phyloP scores from a whole-genome alignment of 2,329 filamentous ascomycete genomes.

The Cercospora berteroae region DNA sequence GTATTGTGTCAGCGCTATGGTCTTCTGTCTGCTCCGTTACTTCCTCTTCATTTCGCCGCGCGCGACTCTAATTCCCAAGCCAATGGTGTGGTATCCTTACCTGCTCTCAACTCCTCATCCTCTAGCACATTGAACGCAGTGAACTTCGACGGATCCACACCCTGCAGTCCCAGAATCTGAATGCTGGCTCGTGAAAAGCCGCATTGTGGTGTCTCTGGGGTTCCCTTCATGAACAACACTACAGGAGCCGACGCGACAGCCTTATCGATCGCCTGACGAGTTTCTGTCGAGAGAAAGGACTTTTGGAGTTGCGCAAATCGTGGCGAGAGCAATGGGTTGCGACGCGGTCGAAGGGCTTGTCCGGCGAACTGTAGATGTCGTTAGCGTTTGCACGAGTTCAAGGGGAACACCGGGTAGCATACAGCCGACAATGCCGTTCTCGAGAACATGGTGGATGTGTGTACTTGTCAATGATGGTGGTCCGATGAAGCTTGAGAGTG shows the following conservation, averaged over 20 bases:
- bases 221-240: slow-evolving; percentile 99
- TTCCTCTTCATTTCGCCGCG: background rate
- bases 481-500: background rate
- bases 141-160: slow-evolving; percentile 92
- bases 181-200: slow-evolving; percentile 94
- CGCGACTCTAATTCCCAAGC: background rate
- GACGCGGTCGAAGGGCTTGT: slow-evolving; percentile 45
- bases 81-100: slow-evolving; percentile 45
- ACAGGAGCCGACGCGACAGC: slow-evolving; percentile 85
- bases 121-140: slow-evolving; percentile 98
- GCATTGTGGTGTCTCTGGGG: slow-evolving; percentile 91
- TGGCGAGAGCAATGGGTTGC: slow-evolving; percentile 41
- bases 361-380: slow-evolving; percentile 44
- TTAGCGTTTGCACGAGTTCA: background rate
- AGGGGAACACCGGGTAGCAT: background rate
- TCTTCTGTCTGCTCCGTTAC: background rate
- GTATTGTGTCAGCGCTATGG: slow-evolving; percentile 7
- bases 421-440: slow-evolving; percentile 33
- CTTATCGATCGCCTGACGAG: slow-evolving; percentile 80
- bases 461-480: background rate
- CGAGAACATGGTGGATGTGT: slow-evolving; percentile 32
- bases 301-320: slow-evolving; percentile 50
- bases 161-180: slow-evolving; percentile 91
- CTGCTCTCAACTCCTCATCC: slow-evolving; percentile 78
- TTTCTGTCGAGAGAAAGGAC: slow-evolving; percentile 77